Percentiles rank a stretch among this genome's conserved stretches.
These are phyloP conservation scores for Boletales sp. DNA, from an alignment of 768 basidiomycete species.

Conservation along the genomic window DNA sequence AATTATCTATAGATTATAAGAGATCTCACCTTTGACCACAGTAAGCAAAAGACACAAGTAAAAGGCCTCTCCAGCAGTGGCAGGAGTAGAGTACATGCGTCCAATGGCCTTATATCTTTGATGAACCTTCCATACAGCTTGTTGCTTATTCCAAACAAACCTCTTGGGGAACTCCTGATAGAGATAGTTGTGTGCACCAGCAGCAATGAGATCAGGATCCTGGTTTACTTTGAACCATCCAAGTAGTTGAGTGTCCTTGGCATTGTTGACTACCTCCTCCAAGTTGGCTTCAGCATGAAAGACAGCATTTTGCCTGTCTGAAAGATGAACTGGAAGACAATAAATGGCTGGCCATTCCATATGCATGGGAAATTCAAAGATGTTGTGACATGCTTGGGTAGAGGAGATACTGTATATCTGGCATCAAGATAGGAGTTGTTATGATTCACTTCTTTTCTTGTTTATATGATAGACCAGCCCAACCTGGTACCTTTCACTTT, in stretches of 20 bases:
- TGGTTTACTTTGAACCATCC: constrained; percentile 32
- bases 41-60: constrained; percentile 40
- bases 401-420: constrained; percentile 6
- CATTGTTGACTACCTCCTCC: constrained; percentile 11
- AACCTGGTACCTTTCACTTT: too few species aligned
- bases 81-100: constrained; percentile 16
- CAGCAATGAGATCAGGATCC: constrained; percentile 3
- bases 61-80: constrained; percentile 33
- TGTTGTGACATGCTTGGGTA: constrained; percentile 1
- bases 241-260: constrained; percentile 25
- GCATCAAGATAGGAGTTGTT: constrained; percentile 5
- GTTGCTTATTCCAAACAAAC: constrained; percentile 25
- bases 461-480: too few species aligned
- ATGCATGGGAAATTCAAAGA: neutral
- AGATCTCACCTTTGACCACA: constrained; percentile 21
- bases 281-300: constrained; percentile 30
- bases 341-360: constrained; percentile 7
- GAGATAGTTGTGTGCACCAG: constrained; percentile 12
- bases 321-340: constrained; percentile 1
- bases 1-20: neutral
- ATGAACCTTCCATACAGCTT: constrained; percentile 24
- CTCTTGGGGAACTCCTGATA: constrained; percentile 35
- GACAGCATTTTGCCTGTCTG: neutral
- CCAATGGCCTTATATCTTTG: constrained; percentile 20
- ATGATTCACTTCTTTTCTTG: too few species aligned